Base-by-base conservation (phyloP, 352 stramenopile species). In the Pythium apleroticum region DNA sequence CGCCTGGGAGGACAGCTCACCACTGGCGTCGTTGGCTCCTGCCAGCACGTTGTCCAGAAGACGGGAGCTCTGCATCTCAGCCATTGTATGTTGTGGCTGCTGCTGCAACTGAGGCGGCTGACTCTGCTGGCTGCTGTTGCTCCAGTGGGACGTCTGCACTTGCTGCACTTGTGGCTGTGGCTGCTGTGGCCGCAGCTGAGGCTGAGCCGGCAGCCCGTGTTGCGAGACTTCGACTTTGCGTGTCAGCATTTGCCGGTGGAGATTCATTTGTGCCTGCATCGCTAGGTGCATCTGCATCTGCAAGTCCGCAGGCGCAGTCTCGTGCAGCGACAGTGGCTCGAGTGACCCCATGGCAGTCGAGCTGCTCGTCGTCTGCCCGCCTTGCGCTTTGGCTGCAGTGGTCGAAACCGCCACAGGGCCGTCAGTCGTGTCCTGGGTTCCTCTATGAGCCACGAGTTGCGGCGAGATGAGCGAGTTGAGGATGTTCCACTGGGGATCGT, bases 241-340 rank as follows among this genome's bases (percentile, higher is more conserved):
- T 57, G 76, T 89, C 28, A 93, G 74, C 86, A 93, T 95, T 63
- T 95, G 80, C 11, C 83, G 82, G 58, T 92, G 84, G 39, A 96
- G 65, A 49, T 91, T 92, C 87, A 96, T 96, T 54, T 96, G 87
- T 58, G 85, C 82, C 66, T 94, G 86, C 85, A 96, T 94, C 20
- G 84, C 84, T 64, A 93, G 60, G 57, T 95, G 87, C 81, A 94
- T 94, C 62, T 93, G 84, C 66, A 93, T 63, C 43, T 92, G 86
- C 30, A 93, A 58, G 56, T 93, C 81, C 4, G 14, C 35, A 1
- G 35, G 35, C 1, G 41, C 41, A 22, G 41, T 49, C 17, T 49
- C 41, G 5, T 49, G 41, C 9, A 49, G 41, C 8, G 19, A 49
- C 41, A 49, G 41, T 11, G 41, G 41, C n/a, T 49, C 35, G 11